phyloP scores from a whole-genome alignment of 1,284 basidiomycete genomes.

The Coniferiporia weirii region DNA sequence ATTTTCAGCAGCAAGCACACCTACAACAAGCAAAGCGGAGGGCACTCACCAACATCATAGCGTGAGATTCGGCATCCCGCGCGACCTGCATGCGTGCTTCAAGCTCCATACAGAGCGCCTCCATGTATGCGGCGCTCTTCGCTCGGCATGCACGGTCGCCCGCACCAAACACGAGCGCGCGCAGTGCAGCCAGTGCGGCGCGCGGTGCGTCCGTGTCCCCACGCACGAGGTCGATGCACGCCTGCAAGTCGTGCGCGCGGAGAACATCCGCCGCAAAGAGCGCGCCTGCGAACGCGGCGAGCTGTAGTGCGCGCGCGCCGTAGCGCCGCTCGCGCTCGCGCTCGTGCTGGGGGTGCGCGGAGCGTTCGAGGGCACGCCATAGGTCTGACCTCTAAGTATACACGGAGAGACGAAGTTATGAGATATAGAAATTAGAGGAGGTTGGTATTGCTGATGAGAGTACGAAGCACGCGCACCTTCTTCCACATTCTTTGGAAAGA shows the following conservation, averaged over 20 bases:
- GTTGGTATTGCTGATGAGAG: too few species aligned
- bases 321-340: neutral
- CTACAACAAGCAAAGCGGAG: neutral
- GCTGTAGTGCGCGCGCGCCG: neutral
- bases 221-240: conserved; percentile 2
- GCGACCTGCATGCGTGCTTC: neutral
- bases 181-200: neutral
- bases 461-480: neutral
- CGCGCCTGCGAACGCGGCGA: neutral
- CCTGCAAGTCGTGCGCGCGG: neutral
- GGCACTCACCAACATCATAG: neutral
- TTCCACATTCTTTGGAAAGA: conserved; percentile 4
- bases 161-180: neutral
- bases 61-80: neutral
- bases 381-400: neutral
- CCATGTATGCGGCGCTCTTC: neutral
- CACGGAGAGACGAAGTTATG: neutral
- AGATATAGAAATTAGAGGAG: neutral
- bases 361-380: neutral
- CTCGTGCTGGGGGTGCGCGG: neutral
- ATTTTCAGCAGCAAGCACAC: neutral
- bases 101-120: neutral
- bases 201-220: neutral
- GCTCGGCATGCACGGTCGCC: neutral
- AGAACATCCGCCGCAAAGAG: conserved; percentile 2